phyloP scores from a whole-genome alignment of 1,284 basidiomycete species.

The Leccinum fallax region DNA sequence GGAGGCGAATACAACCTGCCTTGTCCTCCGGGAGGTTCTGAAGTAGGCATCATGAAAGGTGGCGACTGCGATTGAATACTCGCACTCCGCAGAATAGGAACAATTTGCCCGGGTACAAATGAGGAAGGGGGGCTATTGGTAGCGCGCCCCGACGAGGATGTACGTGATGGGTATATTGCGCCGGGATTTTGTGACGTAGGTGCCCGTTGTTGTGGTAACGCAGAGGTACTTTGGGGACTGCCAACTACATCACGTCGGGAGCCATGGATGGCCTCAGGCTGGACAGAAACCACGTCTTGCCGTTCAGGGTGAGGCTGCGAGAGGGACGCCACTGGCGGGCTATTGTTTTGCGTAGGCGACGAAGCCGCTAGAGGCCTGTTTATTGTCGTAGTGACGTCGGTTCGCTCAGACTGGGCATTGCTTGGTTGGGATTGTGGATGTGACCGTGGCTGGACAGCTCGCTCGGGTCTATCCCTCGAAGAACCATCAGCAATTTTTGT shows the following conservation, averaged over 20 bases:
- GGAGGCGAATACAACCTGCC: constrained; percentile 21
- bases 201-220: constrained; percentile 26
- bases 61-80: constrained; percentile 38
- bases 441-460: constrained; percentile 23
- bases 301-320: constrained; percentile 10
- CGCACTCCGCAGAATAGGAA: constrained; percentile 45
- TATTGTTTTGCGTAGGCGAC: constrained; percentile 6
- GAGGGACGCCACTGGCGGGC: constrained; percentile 5
- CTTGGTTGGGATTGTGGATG: constrained; percentile 4
- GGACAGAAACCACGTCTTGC: constrained; percentile 1
- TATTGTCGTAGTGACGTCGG: background rate
- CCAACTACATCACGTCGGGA: constrained; percentile 6
- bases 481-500: background rate
- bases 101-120: constrained; percentile 41
- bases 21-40: constrained; percentile 17
- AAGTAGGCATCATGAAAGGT: constrained; percentile 17
- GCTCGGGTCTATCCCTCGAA: constrained; percentile 27
- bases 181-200: constrained; percentile 23
- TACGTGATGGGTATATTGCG: constrained; percentile 15
- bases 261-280: constrained; percentile 9
- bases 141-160: constrained; percentile 22
- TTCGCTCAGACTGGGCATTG: constrained; percentile 1
- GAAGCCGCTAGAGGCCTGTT: background rate
- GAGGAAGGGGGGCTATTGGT: constrained; percentile 30
- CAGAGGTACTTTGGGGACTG: constrained; percentile 7